These are phyloP conservation scores for Candida suzukii DNA, from an alignment of 805 yeast genomes.

Conservation along the genomic window DNA sequence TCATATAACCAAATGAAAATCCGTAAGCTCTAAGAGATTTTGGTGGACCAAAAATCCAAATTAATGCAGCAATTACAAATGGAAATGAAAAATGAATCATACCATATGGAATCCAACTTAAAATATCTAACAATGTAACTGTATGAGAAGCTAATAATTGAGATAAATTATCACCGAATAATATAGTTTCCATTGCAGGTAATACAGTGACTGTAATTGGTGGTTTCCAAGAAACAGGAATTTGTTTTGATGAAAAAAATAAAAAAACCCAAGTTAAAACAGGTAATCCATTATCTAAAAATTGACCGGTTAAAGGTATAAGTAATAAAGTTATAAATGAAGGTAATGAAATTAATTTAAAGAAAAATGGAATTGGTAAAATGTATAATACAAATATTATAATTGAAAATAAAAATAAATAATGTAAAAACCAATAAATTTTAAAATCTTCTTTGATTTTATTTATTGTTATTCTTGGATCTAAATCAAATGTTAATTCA, in stretches of 20 bases:
- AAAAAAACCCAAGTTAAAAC: slow-evolving; percentile 82
- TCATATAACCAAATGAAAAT: slow-evolving; percentile 93
- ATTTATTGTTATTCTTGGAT: slow-evolving; percentile 4
- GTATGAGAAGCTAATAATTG: slow-evolving; percentile 76
- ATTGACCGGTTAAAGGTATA: slow-evolving; percentile 78
- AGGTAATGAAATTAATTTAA: slow-evolving; percentile 9
- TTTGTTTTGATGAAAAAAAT: slow-evolving; percentile 69
- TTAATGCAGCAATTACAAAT: slow-evolving; percentile 69
- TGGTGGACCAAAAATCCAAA: slow-evolving; percentile 90
- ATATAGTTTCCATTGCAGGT: slow-evolving; percentile 88
- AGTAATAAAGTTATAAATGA: slow-evolving; percentile 34
- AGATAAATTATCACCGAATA: slow-evolving; percentile 88
- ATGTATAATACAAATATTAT: slow-evolving; percentile 18
- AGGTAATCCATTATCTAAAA: slow-evolving; percentile 78
- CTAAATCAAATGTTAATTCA: slow-evolving; percentile 1
- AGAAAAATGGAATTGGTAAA: slow-evolving; percentile 10
- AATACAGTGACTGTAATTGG: slow-evolving; percentile 82
- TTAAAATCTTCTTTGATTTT: not conserved
- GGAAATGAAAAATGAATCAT: slow-evolving; percentile 87
- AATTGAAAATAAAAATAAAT: slow-evolving; percentile 10
- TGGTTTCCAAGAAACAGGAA: slow-evolving; percentile 72
- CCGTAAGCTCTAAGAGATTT: slow-evolving; percentile 75
- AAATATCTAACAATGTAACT: slow-evolving; percentile 58
- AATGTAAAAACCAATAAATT: slow-evolving; percentile 7
- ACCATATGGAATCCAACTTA: slow-evolving; percentile 96